Evolutionary conservation across 2,329 filamentous ascomycete genomes (phyloP).

Genomic region (Elsinoe ampelina): DNA sequence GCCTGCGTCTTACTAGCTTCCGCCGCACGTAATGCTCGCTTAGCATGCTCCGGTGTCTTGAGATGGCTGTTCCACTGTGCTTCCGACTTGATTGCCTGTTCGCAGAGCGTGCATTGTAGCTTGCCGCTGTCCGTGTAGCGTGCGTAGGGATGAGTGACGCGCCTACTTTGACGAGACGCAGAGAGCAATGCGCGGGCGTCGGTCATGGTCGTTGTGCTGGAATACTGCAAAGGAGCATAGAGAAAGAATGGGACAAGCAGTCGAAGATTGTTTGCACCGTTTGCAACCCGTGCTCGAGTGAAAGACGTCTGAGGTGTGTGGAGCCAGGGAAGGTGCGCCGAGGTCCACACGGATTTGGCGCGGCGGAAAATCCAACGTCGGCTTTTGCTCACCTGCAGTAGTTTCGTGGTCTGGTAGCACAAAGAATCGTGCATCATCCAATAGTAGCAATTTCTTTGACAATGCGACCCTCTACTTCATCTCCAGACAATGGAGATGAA

Average conservation of each 20-base stretch:
- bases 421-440: not conserved
- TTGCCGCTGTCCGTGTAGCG: slow-evolving; percentile 59
- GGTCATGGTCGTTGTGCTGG: slow-evolving; percentile 46
- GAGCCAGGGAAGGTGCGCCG: not conserved
- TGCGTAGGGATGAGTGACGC: slow-evolving; percentile 61
- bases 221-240: not conserved
- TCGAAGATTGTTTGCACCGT: slow-evolving; percentile 3
- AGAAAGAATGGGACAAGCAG: not conserved
- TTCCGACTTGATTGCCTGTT: slow-evolving; percentile 55
- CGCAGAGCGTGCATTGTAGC: slow-evolving; percentile 59
- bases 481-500: not conserved
- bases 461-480: not conserved
- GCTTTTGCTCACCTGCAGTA: not conserved
- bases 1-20: slow-evolving; percentile 23
- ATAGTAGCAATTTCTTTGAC: not conserved
- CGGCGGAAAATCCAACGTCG: slow-evolving; percentile 1
- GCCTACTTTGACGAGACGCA: slow-evolving; percentile 64
- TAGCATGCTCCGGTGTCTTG: slow-evolving; percentile 40
- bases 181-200: slow-evolving; percentile 73
- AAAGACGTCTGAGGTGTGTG: not conserved
- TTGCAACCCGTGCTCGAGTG: not conserved
- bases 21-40: slow-evolving; percentile 28
- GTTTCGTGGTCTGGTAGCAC: not conserved
- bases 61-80: slow-evolving; percentile 57
- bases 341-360: not conserved